Evolutionary conservation across 305 asterid genomes (phyloP), one percentile per base, ranked within the genome.

Genomic region (Solanum hybrid): DNA sequence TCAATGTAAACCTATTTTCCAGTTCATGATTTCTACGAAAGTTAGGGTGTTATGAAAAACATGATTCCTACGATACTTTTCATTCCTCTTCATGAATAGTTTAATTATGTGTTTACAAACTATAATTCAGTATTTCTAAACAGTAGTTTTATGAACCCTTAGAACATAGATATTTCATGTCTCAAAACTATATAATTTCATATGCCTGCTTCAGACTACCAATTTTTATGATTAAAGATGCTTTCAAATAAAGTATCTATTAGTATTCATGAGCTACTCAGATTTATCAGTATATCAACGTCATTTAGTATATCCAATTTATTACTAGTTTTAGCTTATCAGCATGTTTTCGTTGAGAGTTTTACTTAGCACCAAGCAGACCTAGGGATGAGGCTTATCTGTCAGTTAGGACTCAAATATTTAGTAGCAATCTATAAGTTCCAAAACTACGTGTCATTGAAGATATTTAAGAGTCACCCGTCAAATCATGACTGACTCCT

Each of bases 101-200:
- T 51, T 14, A 51, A 51, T 51, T 16, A 51, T 16, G 22, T 51
- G 57, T 51, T 16, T 51, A 13, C 22, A 51, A 51, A 51, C 8
- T 51, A 51, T 51, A 14, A 51, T 51, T 51, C 8, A 51, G 64
- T 51, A 51, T 2, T 51, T 51, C 22, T 51, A 51, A 51, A 51
- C 0, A 51, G 0, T 51, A 51, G 0, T 14, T 2, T 16, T 16
- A 16, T 1, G 22, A 3, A 46, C 20, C 64, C 20, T 46, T 3
- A 14, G 20, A 46, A 46, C 3, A 13, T 14, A 6, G 22, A 46
- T 51, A 51, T 18, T 16, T 51, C n/a, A 16, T 51, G 67, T 3
- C 67, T 6, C 10, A 51, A 5, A 51, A 51, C 20, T 46, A 16
- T 5, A 5, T 46, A 6, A 46, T 46, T 16, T 51, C n/a, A 16